Conservation (phyloP, 495 filamentous ascomycete genomes). For the Podospora comata region DNA sequence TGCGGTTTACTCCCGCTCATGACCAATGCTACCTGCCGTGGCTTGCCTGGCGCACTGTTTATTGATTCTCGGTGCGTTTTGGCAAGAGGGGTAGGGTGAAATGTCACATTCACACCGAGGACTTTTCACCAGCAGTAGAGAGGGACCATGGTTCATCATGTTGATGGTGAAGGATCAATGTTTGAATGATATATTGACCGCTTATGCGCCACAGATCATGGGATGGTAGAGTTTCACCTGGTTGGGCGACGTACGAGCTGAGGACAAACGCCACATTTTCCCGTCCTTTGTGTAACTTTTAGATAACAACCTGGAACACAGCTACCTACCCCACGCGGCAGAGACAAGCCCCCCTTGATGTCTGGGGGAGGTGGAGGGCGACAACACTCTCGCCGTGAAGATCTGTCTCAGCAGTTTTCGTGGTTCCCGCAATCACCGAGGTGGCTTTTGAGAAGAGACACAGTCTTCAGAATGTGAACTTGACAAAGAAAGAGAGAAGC, state of each 20-base stretch:
- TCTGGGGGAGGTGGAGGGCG: no score
- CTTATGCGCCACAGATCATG: background rate
- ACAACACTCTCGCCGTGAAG: no score
- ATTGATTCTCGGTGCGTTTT: background rate
- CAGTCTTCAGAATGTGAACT: no score
- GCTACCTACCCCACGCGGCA: no score
- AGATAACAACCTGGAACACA: background rate
- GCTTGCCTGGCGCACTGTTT: background rate
- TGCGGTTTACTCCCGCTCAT: background rate
- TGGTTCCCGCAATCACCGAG: no score
- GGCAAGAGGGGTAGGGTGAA: background rate
- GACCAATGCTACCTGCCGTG: background rate
- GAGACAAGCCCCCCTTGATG: no score
- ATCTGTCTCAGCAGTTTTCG: no score
- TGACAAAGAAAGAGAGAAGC: no score
- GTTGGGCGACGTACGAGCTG: background rate
- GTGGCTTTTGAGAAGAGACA: no score
- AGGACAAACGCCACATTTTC: background rate
- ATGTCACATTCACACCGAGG: background rate
- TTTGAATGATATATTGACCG: background rate
- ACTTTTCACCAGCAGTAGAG: background rate
- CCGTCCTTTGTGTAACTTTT: background rate
- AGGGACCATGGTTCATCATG: background rate
- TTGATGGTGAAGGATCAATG: background rate
- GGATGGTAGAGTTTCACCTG: background rate